Base-by-base conservation (phyloP, 2,329 filamentous ascomycete genomes). In the Fusarium sp. region DNA sequence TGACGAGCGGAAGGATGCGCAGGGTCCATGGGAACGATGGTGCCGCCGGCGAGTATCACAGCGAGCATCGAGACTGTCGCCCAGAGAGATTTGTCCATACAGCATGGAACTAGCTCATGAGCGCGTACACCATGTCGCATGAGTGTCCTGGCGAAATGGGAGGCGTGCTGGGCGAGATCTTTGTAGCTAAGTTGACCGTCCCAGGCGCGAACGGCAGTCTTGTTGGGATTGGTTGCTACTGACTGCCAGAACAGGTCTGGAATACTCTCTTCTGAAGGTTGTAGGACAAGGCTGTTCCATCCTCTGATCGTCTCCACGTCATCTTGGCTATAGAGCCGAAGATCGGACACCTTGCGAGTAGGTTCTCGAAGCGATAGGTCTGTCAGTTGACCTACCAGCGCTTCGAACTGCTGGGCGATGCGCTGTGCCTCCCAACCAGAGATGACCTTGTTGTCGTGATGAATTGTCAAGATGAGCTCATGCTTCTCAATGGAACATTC, bases 41-140 rank as follows among this genome's bases (percentile, higher is more conserved):
- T 66, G 22, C 75, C 78, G 2, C 78, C 78, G 4, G 77, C 72
- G 14, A 78, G 77, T 5, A 74, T 36, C 6, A 80, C 71, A 10
- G 75, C 77, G 6, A 80, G 63, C 59, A 80, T 76, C 2, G 77
- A 60, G 20, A 79, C 68, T 8, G 75, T 47, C 4, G 74, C 60
- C 76, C 77, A 77, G 2, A 70, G 39, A 4, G 77, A 77, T 17
- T 77, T 80, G 14, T 80, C 75, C 58, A 77, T 72, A 11, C 75
- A 77, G 36, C 72, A 76, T 5, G 65, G 69, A 3, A 77, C 73
- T 28, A 75, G 33, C 1, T 35, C 54, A 1, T 66, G 28, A 18
- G 56, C 17, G 4, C 44, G 17, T 31, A 77, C 44, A 6, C 75
- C 70, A 6, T 51, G 24, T 13, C 44, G 38, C 4, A 70, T 24